Percentiles rank a stretch among this genome's conserved stretches.
Evolutionary conservation across 2,329 filamentous ascomycete species (phyloP).

Genomic region (Trematosphaeria pertusa): DNA sequence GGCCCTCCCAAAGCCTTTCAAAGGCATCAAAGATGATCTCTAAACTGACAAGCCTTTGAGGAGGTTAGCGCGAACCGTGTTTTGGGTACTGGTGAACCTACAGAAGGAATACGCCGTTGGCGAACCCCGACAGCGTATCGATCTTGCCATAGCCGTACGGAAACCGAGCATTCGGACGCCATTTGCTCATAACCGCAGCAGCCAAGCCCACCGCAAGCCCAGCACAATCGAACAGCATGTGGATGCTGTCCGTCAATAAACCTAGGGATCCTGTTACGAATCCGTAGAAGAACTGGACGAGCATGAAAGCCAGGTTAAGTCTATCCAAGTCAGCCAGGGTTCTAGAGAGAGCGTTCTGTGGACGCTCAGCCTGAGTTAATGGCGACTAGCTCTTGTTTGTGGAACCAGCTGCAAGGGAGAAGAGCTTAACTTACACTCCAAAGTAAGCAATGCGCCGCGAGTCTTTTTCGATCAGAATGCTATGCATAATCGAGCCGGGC

Average conservation of each 20-base stretch:
- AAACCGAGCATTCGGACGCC: slow-evolving; percentile 87
- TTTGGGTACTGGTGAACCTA: slow-evolving; percentile 51
- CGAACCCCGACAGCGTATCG: slow-evolving; percentile 94
- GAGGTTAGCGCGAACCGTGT: slow-evolving; percentile 15
- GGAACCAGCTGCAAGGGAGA: background rate
- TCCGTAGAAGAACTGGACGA: slow-evolving; percentile 91
- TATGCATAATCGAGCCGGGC: slow-evolving; percentile 78
- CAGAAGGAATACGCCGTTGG: slow-evolving; percentile 94
- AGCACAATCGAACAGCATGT: slow-evolving; percentile 99
- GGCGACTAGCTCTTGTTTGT: too few relatives aligned
- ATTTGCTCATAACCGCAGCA: slow-evolving; percentile 94
- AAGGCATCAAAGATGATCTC: slow-evolving; percentile 96
- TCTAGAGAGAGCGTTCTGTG: background rate
- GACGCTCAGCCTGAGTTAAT: too few relatives aligned
- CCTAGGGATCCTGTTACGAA: slow-evolving; percentile 92
- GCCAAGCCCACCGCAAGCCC: slow-evolving; percentile 89
- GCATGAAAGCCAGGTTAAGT: slow-evolving; percentile 94
- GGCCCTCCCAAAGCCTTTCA: slow-evolving; percentile 83
- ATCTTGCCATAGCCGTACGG: slow-evolving; percentile 98
- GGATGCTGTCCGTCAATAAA: slow-evolving; percentile 95
- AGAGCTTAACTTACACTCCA: slow-evolving; percentile 70
- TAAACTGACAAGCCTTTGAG: slow-evolving; percentile 79
- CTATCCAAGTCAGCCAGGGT: slow-evolving; percentile 54
- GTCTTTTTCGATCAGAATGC: slow-evolving; percentile 88
- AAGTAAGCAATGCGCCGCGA: slow-evolving; percentile 97